Evolutionary conservation across 192 early-diverging fungal species (phyloP).

Genomic region (Fimicolochytrium jonesii): DNA sequence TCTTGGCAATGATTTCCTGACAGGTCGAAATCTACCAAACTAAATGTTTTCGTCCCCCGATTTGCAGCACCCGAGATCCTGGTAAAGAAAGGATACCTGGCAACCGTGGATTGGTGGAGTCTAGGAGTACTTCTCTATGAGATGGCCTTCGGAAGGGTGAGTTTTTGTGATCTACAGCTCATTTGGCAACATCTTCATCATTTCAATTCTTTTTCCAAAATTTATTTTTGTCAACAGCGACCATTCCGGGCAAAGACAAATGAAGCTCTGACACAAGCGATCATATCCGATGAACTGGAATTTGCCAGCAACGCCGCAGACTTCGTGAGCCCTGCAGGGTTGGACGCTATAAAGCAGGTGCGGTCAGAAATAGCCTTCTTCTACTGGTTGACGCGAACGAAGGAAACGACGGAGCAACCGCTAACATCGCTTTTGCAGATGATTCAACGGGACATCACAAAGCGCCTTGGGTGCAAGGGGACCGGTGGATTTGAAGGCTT

Average conservation of each 20-base stretch:
- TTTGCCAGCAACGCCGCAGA: constrained; percentile 56
- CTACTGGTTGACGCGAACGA: not conserved
- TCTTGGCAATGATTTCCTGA: not conserved
- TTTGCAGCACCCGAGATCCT: constrained; percentile 46
- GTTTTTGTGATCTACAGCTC: not conserved
- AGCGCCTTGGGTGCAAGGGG: constrained; percentile 73
- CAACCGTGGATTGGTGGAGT: constrained; percentile 72
- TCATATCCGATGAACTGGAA: constrained; percentile 61
- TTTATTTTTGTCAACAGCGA: constrained; percentile 42
- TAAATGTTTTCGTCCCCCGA: not conserved
- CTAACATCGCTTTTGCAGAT: constrained; percentile 41
- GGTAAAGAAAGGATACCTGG: constrained; percentile 46
- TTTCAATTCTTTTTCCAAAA: too few species aligned
- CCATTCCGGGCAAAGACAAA: constrained; percentile 79
- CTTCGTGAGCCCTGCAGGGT: not conserved
- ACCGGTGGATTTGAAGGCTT: constrained; percentile 65
- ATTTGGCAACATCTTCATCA: not conserved
- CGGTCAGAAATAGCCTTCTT: constrained; percentile 15
- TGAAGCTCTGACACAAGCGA: constrained; percentile 63
- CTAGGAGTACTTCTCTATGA: constrained; percentile 77
- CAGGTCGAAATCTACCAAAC: not conserved
- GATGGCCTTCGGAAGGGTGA: constrained; percentile 72
- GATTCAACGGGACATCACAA: constrained; percentile 65
- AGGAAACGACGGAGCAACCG: not conserved
- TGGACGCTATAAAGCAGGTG: constrained; percentile 19